These are phyloP conservation scores for Prunus campanulata DNA, from an alignment of 306 rosid genomes.

Conservation along the genomic window DNA sequence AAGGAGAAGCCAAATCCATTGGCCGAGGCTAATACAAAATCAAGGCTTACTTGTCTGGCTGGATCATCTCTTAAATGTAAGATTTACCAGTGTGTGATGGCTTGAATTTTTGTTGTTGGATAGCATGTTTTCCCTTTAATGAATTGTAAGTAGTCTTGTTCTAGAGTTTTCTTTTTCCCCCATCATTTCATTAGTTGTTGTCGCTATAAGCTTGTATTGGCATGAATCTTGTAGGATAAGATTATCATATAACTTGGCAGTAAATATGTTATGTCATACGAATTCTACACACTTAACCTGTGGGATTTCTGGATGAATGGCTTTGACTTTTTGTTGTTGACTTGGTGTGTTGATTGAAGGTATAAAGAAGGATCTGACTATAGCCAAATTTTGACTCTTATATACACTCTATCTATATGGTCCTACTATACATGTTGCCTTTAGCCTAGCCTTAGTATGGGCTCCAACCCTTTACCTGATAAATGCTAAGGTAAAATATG, in stretches of 20 bases:
- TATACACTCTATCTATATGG: background rate
- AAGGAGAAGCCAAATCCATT: slow-evolving; percentile 63
- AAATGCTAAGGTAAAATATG: background rate
- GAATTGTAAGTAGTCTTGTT: background rate
- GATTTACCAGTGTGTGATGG: slow-evolving; percentile 21
- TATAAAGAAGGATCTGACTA: background rate
- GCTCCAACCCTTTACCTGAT: too few species aligned
- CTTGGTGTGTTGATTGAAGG: background rate
- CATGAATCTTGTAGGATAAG: background rate
- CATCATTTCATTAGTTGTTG: background rate
- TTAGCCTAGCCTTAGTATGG: background rate
- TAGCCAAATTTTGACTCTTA: background rate
- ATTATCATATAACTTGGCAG: background rate
- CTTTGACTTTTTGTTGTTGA: background rate
- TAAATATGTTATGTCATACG: background rate
- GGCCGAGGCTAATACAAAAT: slow-evolving; percentile 73
- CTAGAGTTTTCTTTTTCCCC: background rate
- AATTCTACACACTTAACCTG: background rate
- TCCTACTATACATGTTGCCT: background rate
- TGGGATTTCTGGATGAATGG: background rate
- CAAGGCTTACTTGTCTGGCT: slow-evolving; percentile 87
- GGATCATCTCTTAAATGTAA: slow-evolving; percentile 75
- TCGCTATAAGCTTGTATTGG: background rate
- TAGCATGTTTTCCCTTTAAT: background rate
- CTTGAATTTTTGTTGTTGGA: background rate